phyloP scores from a whole-genome alignment of 768 basidiomycete genomes.

The Tylopilus plumbeoviolaceoides region DNA sequence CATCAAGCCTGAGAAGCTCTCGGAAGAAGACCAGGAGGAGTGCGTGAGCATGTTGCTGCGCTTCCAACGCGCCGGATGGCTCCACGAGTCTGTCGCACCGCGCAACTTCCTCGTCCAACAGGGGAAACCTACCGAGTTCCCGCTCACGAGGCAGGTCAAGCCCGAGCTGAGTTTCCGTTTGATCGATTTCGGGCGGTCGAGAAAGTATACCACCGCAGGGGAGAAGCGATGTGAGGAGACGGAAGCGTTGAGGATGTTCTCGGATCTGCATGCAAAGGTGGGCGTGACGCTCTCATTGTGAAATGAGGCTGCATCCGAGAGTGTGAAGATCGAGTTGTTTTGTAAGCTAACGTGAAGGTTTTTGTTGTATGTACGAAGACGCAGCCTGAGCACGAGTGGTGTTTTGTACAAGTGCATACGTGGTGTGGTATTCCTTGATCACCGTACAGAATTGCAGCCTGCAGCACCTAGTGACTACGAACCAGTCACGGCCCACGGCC shows the following conservation, averaged over 20 bases:
- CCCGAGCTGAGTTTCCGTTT: constrained; percentile 39
- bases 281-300: background rate
- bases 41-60: constrained; percentile 38
- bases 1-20: constrained; percentile 27
- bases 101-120: constrained; percentile 44
- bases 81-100: constrained; percentile 39
- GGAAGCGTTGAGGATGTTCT: constrained; percentile 7
- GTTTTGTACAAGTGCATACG: too few species aligned
- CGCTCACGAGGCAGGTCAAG: background rate
- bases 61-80: constrained; percentile 36
- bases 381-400: too few species aligned
- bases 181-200: constrained; percentile 49
- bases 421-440: too few species aligned
- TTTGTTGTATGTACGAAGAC: too few species aligned
- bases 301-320: too few species aligned
- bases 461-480: too few species aligned
- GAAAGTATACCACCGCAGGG: background rate
- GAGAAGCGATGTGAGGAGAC: constrained; percentile 10
- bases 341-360: too few species aligned
- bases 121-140: constrained; percentile 36
- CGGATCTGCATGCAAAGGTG: background rate
- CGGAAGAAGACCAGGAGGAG: constrained; percentile 37
- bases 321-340: too few species aligned
- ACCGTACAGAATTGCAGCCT: too few species aligned
- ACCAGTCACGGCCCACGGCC: too few species aligned